A percentile compares a stretch with the other conserved stretches of the same genome.
Conservation (phyloP, 2,329 filamentous ascomycete genomes). For the Nakataea oryzae region DNA sequence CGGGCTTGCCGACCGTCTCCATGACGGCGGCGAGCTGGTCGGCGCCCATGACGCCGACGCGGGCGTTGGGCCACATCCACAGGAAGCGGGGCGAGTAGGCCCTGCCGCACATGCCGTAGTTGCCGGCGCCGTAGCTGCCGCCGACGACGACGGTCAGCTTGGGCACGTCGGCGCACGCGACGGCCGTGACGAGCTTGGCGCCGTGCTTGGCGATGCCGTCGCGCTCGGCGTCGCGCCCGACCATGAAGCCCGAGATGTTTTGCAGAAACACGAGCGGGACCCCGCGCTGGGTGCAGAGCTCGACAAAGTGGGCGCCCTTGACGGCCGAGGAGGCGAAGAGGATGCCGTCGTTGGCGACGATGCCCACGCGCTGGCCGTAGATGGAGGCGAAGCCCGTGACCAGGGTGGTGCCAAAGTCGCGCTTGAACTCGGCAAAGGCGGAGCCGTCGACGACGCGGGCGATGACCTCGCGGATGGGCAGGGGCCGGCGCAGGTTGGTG, state of each 20-base stretch:
- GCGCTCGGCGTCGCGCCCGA: slow-evolving; percentile 81
- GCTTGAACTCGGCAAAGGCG: slow-evolving; percentile 90
- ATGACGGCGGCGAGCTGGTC: slow-evolving; percentile 90
- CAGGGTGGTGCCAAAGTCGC: slow-evolving; percentile 76
- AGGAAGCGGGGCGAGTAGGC: slow-evolving; percentile 87
- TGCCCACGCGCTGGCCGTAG: slow-evolving; percentile 82
- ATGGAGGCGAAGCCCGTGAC: slow-evolving; percentile 88
- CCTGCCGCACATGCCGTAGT: slow-evolving; percentile 96
- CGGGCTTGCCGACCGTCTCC: slow-evolving; percentile 79
- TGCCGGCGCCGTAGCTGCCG: slow-evolving; percentile 83
- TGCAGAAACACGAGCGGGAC: slow-evolving; percentile 90
- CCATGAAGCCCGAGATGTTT: slow-evolving; percentile 98
- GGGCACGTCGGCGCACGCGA: slow-evolving; percentile 86
- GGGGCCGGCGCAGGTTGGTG: slow-evolving; percentile 76
- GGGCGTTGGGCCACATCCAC: slow-evolving; percentile 98
- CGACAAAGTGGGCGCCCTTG: slow-evolving; percentile 93
- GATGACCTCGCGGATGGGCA: slow-evolving; percentile 84
- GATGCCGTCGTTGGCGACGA: slow-evolving; percentile 93
- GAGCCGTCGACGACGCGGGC: slow-evolving; percentile 86
- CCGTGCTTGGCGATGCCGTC: slow-evolving; percentile 97
- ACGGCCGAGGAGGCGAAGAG: slow-evolving; percentile 80
- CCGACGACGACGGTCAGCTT: slow-evolving; percentile 98
- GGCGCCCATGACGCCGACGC: slow-evolving; percentile 89
- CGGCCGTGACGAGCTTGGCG: slow-evolving; percentile 90
- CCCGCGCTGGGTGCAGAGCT: slow-evolving; percentile 82